These are phyloP conservation scores for Mucor plumbeus DNA, from an alignment of 371 early-diverging fungal species.

Conservation along the genomic window DNA sequence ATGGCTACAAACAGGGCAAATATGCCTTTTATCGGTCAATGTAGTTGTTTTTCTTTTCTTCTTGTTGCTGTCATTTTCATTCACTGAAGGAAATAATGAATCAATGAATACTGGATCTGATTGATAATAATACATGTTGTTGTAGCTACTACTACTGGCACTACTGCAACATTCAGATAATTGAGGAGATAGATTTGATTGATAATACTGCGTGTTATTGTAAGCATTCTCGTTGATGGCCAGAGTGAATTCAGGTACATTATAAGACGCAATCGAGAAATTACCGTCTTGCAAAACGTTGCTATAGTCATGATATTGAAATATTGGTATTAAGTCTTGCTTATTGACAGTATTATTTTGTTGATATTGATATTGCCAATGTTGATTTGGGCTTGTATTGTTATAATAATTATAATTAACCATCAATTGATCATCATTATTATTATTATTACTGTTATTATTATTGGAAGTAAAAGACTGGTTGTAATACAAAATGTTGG, in stretches of 20 bases:
- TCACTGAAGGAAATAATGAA: not conserved
- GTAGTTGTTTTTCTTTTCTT: not conserved
- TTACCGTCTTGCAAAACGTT: constrained; percentile 24
- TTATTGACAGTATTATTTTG: not conserved
- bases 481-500: not conserved
- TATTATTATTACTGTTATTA: not conserved
- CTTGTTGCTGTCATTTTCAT: not conserved
- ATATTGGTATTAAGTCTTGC: not conserved
- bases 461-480: not conserved
- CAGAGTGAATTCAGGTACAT: not conserved
- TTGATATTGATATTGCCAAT: not conserved
- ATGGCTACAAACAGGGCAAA: constrained; percentile 35
- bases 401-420: not conserved
- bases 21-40: constrained; percentile 29
- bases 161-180: constrained; percentile 3
- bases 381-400: constrained; percentile 5
- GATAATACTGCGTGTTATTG: not conserved
- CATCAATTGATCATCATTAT: not conserved
- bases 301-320: not conserved
- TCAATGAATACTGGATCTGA: not conserved
- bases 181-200: constrained; percentile 10
- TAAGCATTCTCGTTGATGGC: not conserved
- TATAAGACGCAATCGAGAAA: constrained; percentile 20
- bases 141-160: not conserved
- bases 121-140: not conserved